Percentiles rank a stretch among this genome's conserved stretches.
Evolutionary conservation across 139 green algal genomes (phyloP).

Genomic region (Auxenochlorella pyrenoidosa): DNA sequence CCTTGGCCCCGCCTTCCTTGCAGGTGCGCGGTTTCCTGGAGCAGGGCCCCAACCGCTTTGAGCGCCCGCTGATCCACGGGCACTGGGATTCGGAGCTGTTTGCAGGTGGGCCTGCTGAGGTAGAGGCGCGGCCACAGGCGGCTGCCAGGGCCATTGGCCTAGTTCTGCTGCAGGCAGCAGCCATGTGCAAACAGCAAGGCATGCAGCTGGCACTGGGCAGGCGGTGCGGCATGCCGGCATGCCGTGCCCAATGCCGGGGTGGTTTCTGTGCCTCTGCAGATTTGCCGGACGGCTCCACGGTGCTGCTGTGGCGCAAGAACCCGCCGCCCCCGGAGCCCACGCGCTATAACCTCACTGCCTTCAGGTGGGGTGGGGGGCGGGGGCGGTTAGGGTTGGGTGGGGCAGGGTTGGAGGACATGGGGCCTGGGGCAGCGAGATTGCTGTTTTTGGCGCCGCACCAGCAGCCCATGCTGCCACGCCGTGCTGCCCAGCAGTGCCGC

Average conservation of each 20-base stretch:
- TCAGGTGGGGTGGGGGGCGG: constrained; percentile 34
- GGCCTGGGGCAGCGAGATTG: too few species aligned
- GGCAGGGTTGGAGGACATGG: background rate
- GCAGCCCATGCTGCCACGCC: background rate
- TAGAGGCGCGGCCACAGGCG: background rate
- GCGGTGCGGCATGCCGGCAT: too few species aligned
- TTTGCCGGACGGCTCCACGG: constrained; percentile 46
- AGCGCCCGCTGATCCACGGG: constrained; percentile 51
- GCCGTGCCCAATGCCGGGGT: too few species aligned
- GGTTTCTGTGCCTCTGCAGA: constrained; percentile 32
- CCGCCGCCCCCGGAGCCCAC: constrained; percentile 61
- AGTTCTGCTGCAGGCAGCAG: too few species aligned
- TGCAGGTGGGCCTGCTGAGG: constrained; percentile 37
- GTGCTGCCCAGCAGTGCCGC: too few species aligned
- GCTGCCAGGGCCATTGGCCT: too few species aligned
- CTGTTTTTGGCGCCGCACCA: too few species aligned
- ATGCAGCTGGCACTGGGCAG: too few species aligned
- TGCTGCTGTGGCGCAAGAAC: constrained; percentile 67
- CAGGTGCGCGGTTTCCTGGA: constrained; percentile 66
- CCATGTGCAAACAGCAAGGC: too few species aligned
- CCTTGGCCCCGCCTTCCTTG: too few species aligned
- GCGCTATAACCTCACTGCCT: constrained; percentile 78
- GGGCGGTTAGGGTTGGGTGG: background rate
- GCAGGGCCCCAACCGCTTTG: constrained; percentile 40
- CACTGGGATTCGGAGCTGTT: constrained; percentile 73